Conservation (phyloP, 768 basidiomycete species). For the Panaeolus cyanescens region DNA sequence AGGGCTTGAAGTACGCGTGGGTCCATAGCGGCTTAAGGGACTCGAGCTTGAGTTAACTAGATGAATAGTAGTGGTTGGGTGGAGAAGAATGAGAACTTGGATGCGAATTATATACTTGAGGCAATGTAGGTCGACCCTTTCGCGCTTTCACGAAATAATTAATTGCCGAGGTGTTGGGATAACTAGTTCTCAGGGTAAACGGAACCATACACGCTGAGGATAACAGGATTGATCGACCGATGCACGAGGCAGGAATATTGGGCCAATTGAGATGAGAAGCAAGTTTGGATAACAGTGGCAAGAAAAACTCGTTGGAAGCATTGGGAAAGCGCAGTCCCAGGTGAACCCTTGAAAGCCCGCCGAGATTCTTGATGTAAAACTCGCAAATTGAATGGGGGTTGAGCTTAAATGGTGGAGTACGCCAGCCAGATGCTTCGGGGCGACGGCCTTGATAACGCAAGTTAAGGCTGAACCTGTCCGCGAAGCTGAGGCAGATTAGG, state of each 20-base stretch:
- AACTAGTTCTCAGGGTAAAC: neutral
- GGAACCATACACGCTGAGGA: conserved; percentile 1
- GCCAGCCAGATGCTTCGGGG: neutral
- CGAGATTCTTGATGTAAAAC: neutral
- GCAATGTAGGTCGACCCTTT: conserved; percentile 1
- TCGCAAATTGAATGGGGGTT: neutral
- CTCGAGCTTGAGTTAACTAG: conserved; percentile 1
- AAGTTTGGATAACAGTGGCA: conserved; percentile 2
- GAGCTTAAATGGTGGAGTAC: neutral
- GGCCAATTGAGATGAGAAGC: conserved; percentile 1
- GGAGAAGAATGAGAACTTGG: neutral
- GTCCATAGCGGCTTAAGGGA: neutral
- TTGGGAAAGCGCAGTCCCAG: neutral
- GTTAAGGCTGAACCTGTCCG: neutral
- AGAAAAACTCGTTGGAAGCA: conserved; percentile 1
- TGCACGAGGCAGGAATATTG: neutral
- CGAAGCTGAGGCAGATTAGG: neutral
- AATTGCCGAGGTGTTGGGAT: conserved; percentile 1
- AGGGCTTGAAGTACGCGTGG: conserved; percentile 15
- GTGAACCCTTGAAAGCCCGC: conserved; percentile 1
- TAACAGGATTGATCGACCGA: neutral
- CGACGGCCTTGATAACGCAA: neutral
- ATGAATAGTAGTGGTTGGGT: conserved; percentile 2
- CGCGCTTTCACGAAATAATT: conserved; percentile 1
- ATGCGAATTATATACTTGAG: conserved; percentile 1